These are phyloP conservation scores for Xylariaceae sp. DNA, from an alignment of 2,329 filamentous ascomycete species.

Conservation along the genomic window DNA sequence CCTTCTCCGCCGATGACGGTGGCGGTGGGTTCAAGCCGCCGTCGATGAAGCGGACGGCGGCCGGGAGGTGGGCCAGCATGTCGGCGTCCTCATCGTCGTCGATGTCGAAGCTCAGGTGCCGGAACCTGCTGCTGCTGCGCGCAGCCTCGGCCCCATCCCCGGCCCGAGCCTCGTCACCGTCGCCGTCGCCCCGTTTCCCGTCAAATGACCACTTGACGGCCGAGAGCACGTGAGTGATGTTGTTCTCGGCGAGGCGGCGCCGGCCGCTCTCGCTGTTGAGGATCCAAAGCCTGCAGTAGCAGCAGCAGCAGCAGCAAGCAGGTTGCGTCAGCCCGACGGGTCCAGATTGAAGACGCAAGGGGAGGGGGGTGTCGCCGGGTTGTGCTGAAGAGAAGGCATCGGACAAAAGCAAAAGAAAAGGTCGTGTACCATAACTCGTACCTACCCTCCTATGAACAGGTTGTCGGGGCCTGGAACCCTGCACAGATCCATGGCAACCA, in stretches of 20 bases:
- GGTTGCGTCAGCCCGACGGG: no score
- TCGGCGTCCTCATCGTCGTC: constrained; percentile 90
- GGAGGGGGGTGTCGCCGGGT: no score
- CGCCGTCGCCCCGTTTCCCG: no score
- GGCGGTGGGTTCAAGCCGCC: constrained; percentile 53
- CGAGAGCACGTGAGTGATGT: constrained; percentile 88
- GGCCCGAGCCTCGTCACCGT: constrained; percentile 39
- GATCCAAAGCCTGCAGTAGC: constrained; percentile 69
- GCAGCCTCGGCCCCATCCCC: no score
- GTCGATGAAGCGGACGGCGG: constrained; percentile 76
- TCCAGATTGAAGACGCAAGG: no score
- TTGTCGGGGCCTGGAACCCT: constrained; percentile 61
- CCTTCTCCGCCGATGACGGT: no score
- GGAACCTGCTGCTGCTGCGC: no score
- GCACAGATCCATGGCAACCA: no score
- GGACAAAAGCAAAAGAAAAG: constrained; percentile 1
- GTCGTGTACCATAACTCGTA: no score
- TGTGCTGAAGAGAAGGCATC: no score
- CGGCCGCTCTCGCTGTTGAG: constrained; percentile 52
- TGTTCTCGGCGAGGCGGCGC: constrained; percentile 59
- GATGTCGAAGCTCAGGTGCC: constrained; percentile 73
- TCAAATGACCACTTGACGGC: constrained; percentile 48
- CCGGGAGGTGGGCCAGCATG: constrained; percentile 70
- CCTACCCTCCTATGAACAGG: constrained; percentile 72
- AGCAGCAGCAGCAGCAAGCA: no score